Percentiles rank a stretch among this genome's conserved stretches.
Evolutionary conservation across 139 green algal genomes (phyloP).

Genomic region (Micromonas commoda): DNA sequence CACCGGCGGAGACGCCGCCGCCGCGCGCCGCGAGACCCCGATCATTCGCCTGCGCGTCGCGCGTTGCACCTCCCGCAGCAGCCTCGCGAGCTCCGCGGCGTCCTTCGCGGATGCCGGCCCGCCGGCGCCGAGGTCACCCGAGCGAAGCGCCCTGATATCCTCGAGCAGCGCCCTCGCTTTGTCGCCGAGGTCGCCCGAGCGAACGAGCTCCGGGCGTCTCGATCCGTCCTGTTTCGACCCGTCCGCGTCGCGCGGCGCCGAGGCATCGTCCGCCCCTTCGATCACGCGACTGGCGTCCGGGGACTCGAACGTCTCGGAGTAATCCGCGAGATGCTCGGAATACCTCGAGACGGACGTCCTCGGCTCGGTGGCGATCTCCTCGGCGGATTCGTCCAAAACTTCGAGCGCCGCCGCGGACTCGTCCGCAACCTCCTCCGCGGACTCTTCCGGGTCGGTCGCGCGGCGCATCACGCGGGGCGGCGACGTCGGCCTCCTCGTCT

Average conservation of each 20-base stretch:
- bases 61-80: neutral
- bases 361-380: too few relatives aligned
- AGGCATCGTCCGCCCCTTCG: too few relatives aligned
- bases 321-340: too few relatives aligned
- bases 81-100: neutral
- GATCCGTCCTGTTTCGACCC: neutral
- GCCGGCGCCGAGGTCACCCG: neutral
- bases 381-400: too few relatives aligned
- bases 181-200: neutral
- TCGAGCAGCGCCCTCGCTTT: neutral
- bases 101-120: neutral
- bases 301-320: too few relatives aligned
- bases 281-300: too few relatives aligned
- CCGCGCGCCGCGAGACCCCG: too few relatives aligned
- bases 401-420: too few relatives aligned
- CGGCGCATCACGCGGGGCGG: neutral
- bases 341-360: too few relatives aligned
- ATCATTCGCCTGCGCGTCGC: too few relatives aligned
- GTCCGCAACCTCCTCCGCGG: neutral
- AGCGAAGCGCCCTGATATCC: neutral
- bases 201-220: neutral
- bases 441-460: neutral
- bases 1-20: too few relatives aligned
- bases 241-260: neutral
- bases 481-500: neutral